Evolutionary conservation across 2,329 filamentous ascomycete species (phyloP).

Genomic region (Hymenotorrendiella dingleyae): DNA sequence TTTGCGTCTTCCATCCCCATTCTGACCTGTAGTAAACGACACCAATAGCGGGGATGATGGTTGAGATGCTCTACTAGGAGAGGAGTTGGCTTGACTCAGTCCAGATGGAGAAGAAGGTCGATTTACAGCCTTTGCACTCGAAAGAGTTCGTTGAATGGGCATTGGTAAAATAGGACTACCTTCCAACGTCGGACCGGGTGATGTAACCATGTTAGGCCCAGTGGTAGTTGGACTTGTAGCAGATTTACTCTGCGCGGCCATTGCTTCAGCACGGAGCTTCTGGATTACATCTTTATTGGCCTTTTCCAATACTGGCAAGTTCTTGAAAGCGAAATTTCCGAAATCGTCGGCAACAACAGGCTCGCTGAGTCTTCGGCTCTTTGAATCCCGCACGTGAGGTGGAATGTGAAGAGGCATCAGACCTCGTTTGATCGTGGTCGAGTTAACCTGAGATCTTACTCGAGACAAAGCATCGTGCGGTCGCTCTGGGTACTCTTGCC

Average conservation of each 20-base stretch:
- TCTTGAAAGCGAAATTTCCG: constrained; percentile 95
- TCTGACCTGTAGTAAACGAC: constrained; percentile 83
- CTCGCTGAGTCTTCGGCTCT: constrained; percentile 83
- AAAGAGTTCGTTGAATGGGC: constrained; percentile 75
- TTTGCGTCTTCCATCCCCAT: constrained; percentile 74
- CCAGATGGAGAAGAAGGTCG: constrained; percentile 83
- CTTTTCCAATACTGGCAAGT: constrained; percentile 90
- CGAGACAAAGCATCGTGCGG: constrained; percentile 92
- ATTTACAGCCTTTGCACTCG: constrained; percentile 70
- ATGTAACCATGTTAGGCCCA: constrained; percentile 32
- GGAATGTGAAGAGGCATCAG: constrained; percentile 95
- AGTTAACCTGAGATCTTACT: constrained; percentile 79
- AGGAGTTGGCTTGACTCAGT: constrained; percentile 73
- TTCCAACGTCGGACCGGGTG: constrained; percentile 67
- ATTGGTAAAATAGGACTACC: constrained; percentile 78
- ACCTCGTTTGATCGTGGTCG: constrained; percentile 82
- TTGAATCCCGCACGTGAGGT: constrained; percentile 87
- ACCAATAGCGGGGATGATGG: constrained; percentile 89
- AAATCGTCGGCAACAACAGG: constrained; percentile 88
- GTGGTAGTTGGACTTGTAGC: constrained; percentile 17
- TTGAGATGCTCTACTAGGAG: constrained; percentile 78
- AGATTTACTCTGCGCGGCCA: constrained; percentile 59
- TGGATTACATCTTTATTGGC: constrained; percentile 99
- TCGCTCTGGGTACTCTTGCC: constrained; percentile 78
- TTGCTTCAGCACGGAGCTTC: constrained; percentile 84